Evolutionary conservation across 345 rosid species (phyloP).

Genomic region (Lepidium africanum): DNA sequence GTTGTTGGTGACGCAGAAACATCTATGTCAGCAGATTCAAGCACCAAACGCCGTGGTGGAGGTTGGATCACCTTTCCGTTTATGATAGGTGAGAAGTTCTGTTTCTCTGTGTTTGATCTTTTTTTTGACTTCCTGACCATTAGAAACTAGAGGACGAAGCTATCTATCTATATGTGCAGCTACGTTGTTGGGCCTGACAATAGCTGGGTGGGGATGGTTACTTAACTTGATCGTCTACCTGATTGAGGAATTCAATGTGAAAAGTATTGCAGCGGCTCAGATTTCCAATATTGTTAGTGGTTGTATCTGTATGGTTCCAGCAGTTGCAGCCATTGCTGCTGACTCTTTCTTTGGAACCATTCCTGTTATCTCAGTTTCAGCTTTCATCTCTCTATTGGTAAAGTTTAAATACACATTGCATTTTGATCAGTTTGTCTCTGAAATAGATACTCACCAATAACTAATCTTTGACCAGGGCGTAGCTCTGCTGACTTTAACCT

Average conservation of each 20-base stretch:
- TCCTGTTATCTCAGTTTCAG: slow-evolving; percentile 34
- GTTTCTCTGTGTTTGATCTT: slow-evolving; percentile 6
- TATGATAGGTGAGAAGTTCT: slow-evolving; percentile 32
- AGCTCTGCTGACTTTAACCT: slow-evolving; percentile 32
- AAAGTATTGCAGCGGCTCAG: slow-evolving; percentile 40
- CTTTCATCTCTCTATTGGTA: slow-evolving; percentile 37
- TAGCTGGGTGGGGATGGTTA: slow-evolving; percentile 36
- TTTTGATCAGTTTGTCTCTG: neutral
- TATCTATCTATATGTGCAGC: slow-evolving; percentile 19
- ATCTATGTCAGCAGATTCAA: neutral
- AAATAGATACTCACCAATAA: neutral
- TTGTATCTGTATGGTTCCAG: slow-evolving; percentile 26
- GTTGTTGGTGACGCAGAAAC: slow-evolving; percentile 9
- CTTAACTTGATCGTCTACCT: slow-evolving; percentile 35
- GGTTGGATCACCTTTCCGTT: slow-evolving; percentile 56
- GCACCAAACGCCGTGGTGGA: slow-evolving; percentile 25
- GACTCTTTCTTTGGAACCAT: slow-evolving; percentile 45
- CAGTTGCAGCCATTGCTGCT: slow-evolving; percentile 36
- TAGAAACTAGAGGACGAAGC: neutral
- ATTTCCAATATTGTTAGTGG: slow-evolving; percentile 25
- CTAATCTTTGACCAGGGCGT: slow-evolving; percentile 22
- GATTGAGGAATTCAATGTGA: slow-evolving; percentile 32
- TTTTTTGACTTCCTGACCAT: neutral
- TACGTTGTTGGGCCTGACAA: slow-evolving; percentile 27
- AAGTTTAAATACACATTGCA: neutral